Evolutionary conservation across 257 asterid genomes (phyloP).

Genomic region (Fraxinus cuspidata): DNA sequence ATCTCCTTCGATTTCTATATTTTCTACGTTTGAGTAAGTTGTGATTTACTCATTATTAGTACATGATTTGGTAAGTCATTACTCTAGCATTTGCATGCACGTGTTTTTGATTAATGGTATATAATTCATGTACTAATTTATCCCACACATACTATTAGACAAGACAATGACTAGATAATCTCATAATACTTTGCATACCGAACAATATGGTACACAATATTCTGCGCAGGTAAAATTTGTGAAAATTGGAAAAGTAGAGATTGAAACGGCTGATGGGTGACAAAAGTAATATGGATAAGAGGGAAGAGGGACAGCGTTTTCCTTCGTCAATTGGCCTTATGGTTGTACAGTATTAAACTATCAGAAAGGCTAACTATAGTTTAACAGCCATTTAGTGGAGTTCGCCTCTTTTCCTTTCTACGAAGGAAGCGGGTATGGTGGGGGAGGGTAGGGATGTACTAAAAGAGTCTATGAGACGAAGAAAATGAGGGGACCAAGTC

Average conservation of each 20-base stretch:
- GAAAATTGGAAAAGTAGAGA: background rate
- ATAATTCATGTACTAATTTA: too few species aligned
- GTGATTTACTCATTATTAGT: too few species aligned
- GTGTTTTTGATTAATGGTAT: too few species aligned
- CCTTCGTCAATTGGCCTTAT: background rate
- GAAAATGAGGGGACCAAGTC: conserved; percentile 31
- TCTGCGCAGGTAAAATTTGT: too few species aligned
- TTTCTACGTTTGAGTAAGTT: too few species aligned
- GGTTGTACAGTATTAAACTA: background rate
- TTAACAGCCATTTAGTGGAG: conserved; percentile 28
- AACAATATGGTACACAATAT: background rate
- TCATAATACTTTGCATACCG: background rate
- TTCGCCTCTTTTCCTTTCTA: conserved; percentile 35
- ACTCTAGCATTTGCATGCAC: too few species aligned
- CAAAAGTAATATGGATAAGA: background rate
- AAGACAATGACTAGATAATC: background rate
- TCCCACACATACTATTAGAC: too few species aligned
- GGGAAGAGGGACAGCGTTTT: background rate
- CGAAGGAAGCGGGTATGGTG: conserved; percentile 39
- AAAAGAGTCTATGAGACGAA: conserved; percentile 25
- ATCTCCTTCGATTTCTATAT: too few species aligned
- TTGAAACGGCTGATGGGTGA: background rate
- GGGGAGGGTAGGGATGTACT: background rate
- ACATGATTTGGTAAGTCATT: too few species aligned
- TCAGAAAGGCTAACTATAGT: conserved; percentile 1